Base-by-base conservation (phyloP, 2,329 filamentous ascomycete species). In the Zarea fungicola region DNA sequence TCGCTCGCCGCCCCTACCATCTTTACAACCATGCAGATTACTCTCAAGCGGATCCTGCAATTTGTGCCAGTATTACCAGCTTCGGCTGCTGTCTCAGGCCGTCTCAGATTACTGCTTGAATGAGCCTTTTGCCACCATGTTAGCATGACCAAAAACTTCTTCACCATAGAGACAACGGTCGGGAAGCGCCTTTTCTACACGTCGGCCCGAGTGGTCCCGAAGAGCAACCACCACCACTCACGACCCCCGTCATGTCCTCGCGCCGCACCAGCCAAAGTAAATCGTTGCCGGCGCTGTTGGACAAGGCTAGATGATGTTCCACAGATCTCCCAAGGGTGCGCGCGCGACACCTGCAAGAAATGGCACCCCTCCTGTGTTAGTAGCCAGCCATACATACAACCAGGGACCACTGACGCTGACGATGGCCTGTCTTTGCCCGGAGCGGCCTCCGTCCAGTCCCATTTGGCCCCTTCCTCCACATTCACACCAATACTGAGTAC, bases 301-400 rank as follows among this genome's bases (percentile, higher is more conserved):
- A 52, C 53, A 58, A 64, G 60, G 59, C 63, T 60, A 68, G 65
- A 67, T 68, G 64, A 64, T 55, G 66, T 68, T 54, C 58, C 62
- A 69, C 66, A 68, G 65, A 69, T 68, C 65, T 67, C 14, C 32
- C 18, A 23, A 28, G 43, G 23, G 25, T 47, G 43, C 43, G 19
- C n/a, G n/a, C n/a, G 35, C 43, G 39, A 23, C 34, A 31, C n/a
- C 43, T 40, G 43, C 35, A 47, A 39, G 19, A 47, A 19, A 47
- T 47, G 43, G 21, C 43, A 47, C 43, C 21, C 32, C 39, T 19
- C 43, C 26, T 47, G 13, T 44, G 35, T 14, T 29, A 13, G 26
- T 29, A 7, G 13, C 26, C 13, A 13, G 7, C 26, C 26, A 7
- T 7, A 7, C 26, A n/a, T n/a, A n/a, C n/a, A n/a, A n/a, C n/a